These are phyloP conservation scores for Cordyceps javanica DNA, from an alignment of 2,329 filamentous ascomycete genomes.

Conservation along the genomic window DNA sequence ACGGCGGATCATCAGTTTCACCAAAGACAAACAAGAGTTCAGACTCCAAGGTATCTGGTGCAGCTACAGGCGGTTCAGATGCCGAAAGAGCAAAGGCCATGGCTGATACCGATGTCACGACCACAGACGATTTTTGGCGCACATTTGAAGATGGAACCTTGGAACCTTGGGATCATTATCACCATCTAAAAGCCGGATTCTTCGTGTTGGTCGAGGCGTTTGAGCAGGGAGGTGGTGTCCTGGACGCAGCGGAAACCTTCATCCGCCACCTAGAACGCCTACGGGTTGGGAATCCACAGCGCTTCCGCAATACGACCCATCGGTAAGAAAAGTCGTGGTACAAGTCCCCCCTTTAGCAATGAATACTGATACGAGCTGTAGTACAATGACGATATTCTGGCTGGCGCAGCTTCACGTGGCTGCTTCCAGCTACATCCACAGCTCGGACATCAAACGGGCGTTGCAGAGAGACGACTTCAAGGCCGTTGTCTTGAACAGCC, in stretches of 20 bases:
- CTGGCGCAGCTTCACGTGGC: slow-evolving; percentile 28
- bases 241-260: slow-evolving; percentile 25
- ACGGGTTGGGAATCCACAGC: slow-evolving; percentile 20
- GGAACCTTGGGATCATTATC: slow-evolving; percentile 27
- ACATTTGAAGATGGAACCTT: slow-evolving; percentile 23
- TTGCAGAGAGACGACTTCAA: slow-evolving; percentile 19
- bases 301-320: slow-evolving; percentile 29
- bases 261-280: slow-evolving; percentile 23
- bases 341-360: too few species aligned
- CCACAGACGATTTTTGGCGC: slow-evolving; percentile 20
- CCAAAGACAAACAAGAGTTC: not conserved
- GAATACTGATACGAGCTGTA: slow-evolving; percentile 4
- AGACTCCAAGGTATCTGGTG: too few species aligned
- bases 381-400: slow-evolving; percentile 30
- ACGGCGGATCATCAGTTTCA: not conserved
- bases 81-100: slow-evolving; percentile 1
- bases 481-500: slow-evolving; percentile 20
- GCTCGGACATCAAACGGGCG: slow-evolving; percentile 1
- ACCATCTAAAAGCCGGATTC: slow-evolving; percentile 28
- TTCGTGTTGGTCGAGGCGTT: slow-evolving; percentile 25
- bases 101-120: slow-evolving; percentile 11
- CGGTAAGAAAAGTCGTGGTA: slow-evolving; percentile 17
- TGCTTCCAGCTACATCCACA: slow-evolving; percentile 20
- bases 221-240: slow-evolving; percentile 17
- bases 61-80: not conserved